Percentiles rank a stretch among this genome's conserved stretches.
These are phyloP conservation scores for Auriscalpium microsporum DNA, from an alignment of 768 basidiomycete species.

Conservation along the genomic window DNA sequence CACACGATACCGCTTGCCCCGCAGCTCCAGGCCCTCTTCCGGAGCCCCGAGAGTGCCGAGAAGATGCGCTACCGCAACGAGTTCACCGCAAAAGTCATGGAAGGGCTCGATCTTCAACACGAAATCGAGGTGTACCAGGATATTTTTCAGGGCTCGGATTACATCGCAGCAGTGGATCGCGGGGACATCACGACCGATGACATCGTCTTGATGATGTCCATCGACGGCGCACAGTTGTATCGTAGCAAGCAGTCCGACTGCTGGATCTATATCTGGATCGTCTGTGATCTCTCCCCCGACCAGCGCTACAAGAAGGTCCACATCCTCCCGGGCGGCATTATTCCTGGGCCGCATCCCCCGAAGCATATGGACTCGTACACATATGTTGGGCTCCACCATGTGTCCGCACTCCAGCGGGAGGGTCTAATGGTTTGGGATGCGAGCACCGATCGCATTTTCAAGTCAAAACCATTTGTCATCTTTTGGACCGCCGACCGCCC, in stretches of 20 bases:
- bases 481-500: slow-evolving; percentile 25
- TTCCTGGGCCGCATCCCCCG: slow-evolving; percentile 25
- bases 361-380: slow-evolving; percentile 23
- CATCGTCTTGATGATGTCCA: slow-evolving; percentile 26
- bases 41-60: neutral
- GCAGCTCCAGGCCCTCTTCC: slow-evolving; percentile 11
- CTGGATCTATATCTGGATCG: slow-evolving; percentile 30
- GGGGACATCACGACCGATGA: slow-evolving; percentile 16
- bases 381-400: slow-evolving; percentile 25
- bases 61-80: slow-evolving; percentile 6
- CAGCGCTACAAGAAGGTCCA: slow-evolving; percentile 22
- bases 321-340: slow-evolving; percentile 23
- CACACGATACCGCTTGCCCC: slow-evolving; percentile 16
- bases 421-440: slow-evolving; percentile 21
- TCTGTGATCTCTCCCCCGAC: slow-evolving; percentile 24
- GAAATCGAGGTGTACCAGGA: neutral
- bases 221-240: slow-evolving; percentile 35
- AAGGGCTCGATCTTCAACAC: neutral
- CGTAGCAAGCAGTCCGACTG: slow-evolving; percentile 24
- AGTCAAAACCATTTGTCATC: slow-evolving; percentile 9
- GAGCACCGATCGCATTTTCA: neutral
- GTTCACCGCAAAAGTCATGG: neutral
- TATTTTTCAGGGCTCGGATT: slow-evolving; percentile 10
- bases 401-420: slow-evolving; percentile 20
- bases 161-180: neutral